Evolutionary conservation across 257 asterid species (phyloP), one percentile per base, ranked within the genome.

Genomic region (Coffea eugenioides): DNA sequence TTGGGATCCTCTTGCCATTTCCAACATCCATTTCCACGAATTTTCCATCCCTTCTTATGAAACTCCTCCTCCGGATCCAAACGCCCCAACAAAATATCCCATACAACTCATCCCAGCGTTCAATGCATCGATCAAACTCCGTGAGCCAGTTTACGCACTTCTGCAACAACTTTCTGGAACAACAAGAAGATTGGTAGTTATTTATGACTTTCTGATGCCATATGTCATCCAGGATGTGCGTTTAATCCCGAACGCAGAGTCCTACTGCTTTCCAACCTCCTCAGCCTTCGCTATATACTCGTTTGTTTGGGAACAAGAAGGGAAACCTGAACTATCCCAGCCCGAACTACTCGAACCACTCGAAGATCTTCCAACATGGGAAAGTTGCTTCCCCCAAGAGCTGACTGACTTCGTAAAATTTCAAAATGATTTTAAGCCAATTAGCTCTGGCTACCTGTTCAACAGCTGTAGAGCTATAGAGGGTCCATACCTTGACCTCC

Each of bases 151-250:
- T 48, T 41, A 21, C 67, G 36, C 21, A 0, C 88, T 86, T 11
- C 70, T 88, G 0, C 52, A 54, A 2, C 74, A 69, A 23, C 77
- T 90, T 20, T 84, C 93, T 0, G 11, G 16, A 7, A 20, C 13
- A 12, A 69, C 78, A 15, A 76, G 23, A 16, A 84, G 83, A 69
- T 86, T 90, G 0, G 69, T 90, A 0, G 88, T 92, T 4, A 76
- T 92, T 36, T 83, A 87, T 57, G 97, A 91, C 43, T 65, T 80
- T 3, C 70, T 86, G 8, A 90, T 89, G 89, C 78, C 86, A 6
- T 83, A 79, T 41, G 91, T 81, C 0, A 88, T 89, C 3, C 95
- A 89, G 66, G 95, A 92, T 77, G 77, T 89, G 10, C 82, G 59
- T 2, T 66, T 81, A 0, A 27, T 89, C 3, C 25, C 81, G 0